Evolutionary conservation across 257 asterid genomes (phyloP).

Genomic region (Apocynum venetum): DNA sequence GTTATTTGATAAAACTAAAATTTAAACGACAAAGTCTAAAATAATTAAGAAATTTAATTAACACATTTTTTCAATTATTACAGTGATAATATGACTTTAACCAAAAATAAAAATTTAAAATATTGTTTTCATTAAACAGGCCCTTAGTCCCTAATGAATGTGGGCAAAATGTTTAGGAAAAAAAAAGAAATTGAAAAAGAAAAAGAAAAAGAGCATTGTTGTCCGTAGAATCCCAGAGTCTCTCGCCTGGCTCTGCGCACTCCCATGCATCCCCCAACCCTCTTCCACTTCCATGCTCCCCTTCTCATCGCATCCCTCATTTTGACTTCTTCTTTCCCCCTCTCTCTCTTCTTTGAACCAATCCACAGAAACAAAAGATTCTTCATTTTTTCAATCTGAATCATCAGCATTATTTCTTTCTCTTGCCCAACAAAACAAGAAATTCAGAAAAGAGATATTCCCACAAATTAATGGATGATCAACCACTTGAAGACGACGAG

Average conservation of each 20-base stretch:
- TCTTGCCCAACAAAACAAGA: background rate
- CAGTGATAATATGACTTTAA: too few relatives aligned
- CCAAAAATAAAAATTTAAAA: too few relatives aligned
- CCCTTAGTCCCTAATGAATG: background rate
- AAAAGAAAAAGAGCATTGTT: background rate
- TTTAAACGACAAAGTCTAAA: too few relatives aligned
- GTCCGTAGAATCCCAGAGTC: slow-evolving; percentile 19
- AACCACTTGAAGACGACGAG: slow-evolving; percentile 31
- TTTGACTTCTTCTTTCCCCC: slow-evolving; percentile 9
- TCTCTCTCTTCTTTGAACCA: background rate
- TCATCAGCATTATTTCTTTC: background rate
- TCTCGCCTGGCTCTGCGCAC: slow-evolving; percentile 23
- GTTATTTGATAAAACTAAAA: too few relatives aligned
- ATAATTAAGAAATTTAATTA: too few relatives aligned
- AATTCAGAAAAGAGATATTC: too few relatives aligned
- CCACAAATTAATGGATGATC: slow-evolving; percentile 17
- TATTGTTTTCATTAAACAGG: too few relatives aligned
- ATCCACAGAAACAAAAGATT: background rate
- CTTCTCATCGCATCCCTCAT: background rate
- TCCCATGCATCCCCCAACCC: slow-evolving; percentile 6
- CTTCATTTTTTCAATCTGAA: background rate
- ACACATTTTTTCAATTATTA: too few relatives aligned
- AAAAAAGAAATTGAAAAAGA: background rate
- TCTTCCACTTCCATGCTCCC: background rate
- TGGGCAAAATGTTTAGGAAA: background rate